phyloP scores from a whole-genome alignment of 805 yeast genomes.

The Pichia nakasei region DNA sequence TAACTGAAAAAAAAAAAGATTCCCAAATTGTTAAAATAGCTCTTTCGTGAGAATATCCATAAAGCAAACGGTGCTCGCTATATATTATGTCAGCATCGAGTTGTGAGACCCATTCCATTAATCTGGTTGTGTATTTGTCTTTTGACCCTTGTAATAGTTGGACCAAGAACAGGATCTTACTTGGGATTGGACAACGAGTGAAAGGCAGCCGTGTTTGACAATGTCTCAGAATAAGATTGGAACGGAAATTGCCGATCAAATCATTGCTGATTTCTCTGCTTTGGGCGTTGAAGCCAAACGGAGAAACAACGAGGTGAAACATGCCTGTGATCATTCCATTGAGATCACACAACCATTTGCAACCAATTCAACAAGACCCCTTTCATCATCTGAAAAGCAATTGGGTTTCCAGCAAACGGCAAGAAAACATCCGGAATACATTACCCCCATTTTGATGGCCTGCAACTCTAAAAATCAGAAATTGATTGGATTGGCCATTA shows the following conservation, averaged over 20 bases:
- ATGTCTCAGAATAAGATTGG: conserved; percentile 1
- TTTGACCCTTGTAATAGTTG: too few species aligned
- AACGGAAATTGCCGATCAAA: conserved; percentile 4
- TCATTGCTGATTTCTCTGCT: conserved; percentile 42
- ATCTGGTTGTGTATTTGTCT: too few species aligned
- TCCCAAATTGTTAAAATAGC: too few species aligned
- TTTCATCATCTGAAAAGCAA: not conserved
- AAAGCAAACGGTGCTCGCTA: too few species aligned
- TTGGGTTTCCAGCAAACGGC: not conserved
- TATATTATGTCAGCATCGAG: too few species aligned
- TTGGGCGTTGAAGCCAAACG: conserved; percentile 66
- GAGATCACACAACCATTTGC: conserved; percentile 31
- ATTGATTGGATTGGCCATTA: conserved; percentile 61
- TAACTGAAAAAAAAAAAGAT: too few species aligned
- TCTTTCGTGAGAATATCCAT: too few species aligned
- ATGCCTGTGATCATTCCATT: conserved; percentile 44
- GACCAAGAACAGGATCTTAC: too few species aligned
- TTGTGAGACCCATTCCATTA: too few species aligned
- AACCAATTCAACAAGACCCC: not conserved
- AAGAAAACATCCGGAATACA: conserved; percentile 37
- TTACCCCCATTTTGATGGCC: conserved; percentile 62
- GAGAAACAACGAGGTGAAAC: conserved; percentile 58
- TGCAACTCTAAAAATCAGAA: conserved; percentile 71
- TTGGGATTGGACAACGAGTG: too few species aligned
- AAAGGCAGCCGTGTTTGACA: not conserved